These are phyloP conservation scores for Fusarium anguioides DNA, from an alignment of 2,329 filamentous ascomycete genomes.

Conservation along the genomic window DNA sequence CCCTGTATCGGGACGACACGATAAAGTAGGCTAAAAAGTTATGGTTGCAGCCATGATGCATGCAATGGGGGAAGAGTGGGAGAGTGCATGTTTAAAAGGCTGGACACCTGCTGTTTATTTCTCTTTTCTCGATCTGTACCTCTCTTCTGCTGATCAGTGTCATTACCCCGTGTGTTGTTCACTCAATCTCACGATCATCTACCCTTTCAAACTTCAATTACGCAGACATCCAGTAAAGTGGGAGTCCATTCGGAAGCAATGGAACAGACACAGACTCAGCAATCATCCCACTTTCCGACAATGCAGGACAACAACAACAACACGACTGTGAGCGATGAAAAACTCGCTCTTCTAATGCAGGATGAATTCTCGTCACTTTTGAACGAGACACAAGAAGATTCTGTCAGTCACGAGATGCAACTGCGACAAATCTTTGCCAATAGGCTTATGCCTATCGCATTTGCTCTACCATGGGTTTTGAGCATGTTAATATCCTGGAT, in stretches of 20 bases:
- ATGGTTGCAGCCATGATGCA: too few species aligned
- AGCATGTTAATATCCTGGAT: slow-evolving; percentile 35
- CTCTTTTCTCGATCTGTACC: too few species aligned
- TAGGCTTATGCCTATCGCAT: slow-evolving; percentile 22
- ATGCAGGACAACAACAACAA: slow-evolving; percentile 8
- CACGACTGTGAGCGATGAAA: not conserved
- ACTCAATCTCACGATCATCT: not conserved
- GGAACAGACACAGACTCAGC: not conserved
- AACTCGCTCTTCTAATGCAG: not conserved
- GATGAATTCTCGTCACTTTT: not conserved
- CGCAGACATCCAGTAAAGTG: slow-evolving; percentile 7
- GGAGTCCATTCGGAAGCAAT: slow-evolving; percentile 5
- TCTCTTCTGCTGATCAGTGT: not conserved
- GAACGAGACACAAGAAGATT: not conserved
- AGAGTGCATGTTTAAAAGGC: slow-evolving; percentile 13
- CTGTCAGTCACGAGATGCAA: not conserved
- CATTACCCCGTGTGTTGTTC: not conserved
- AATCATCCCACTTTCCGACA: slow-evolving; percentile 26
- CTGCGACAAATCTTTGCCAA: not conserved
- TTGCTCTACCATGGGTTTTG: slow-evolving; percentile 27
- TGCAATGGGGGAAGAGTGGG: too few species aligned
- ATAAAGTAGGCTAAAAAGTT: too few species aligned
- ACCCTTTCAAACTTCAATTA: too few species aligned
- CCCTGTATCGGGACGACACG: not conserved
- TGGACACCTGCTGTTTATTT: slow-evolving; percentile 1